These are phyloP conservation scores for Didymella sp. DNA, from an alignment of 2,329 filamentous ascomycete species.

Conservation along the genomic window DNA sequence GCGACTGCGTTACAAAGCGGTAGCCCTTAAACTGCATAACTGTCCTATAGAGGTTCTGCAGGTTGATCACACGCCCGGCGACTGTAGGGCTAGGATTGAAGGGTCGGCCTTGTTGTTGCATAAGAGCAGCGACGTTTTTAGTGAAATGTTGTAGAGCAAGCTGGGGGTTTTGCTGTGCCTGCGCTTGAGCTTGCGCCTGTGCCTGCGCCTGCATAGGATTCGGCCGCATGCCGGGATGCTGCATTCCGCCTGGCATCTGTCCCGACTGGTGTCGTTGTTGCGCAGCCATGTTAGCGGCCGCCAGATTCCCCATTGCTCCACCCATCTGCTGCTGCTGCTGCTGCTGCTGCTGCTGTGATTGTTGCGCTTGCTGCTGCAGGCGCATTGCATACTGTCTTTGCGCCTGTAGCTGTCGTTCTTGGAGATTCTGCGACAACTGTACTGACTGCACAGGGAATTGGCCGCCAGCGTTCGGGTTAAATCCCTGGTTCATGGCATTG, in stretches of 20 bases:
- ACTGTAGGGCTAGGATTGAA: slow-evolving; percentile 78
- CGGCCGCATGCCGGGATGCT: slow-evolving; percentile 44
- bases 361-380: slow-evolving; percentile 71
- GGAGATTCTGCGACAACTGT: slow-evolving; percentile 59
- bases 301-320: slow-evolving; percentile 47
- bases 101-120: slow-evolving; percentile 73
- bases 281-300: slow-evolving; percentile 49
- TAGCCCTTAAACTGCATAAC: slow-evolving; percentile 81
- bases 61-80: slow-evolving; percentile 73
- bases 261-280: slow-evolving; percentile 49
- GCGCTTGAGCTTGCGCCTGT: slow-evolving; percentile 25
- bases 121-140: slow-evolving; percentile 78
- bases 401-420: slow-evolving; percentile 63
- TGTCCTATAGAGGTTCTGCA: slow-evolving; percentile 78
- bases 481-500: slow-evolving; percentile 48
- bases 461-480: slow-evolving; percentile 51
- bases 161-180: slow-evolving; percentile 31
- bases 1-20: slow-evolving; percentile 71
- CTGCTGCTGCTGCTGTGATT: slow-evolving; percentile 63
- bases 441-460: slow-evolving; percentile 56
- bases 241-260: slow-evolving; percentile 47
- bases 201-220: slow-evolving; percentile 41
- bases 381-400: slow-evolving; percentile 87
- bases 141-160: slow-evolving; percentile 55
- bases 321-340: slow-evolving; percentile 63